A percentile compares a stretch with the other conserved stretches of the same genome.
Evolutionary conservation across 805 yeast genomes (phyloP).

Genomic region (Candida vaughaniae): DNA sequence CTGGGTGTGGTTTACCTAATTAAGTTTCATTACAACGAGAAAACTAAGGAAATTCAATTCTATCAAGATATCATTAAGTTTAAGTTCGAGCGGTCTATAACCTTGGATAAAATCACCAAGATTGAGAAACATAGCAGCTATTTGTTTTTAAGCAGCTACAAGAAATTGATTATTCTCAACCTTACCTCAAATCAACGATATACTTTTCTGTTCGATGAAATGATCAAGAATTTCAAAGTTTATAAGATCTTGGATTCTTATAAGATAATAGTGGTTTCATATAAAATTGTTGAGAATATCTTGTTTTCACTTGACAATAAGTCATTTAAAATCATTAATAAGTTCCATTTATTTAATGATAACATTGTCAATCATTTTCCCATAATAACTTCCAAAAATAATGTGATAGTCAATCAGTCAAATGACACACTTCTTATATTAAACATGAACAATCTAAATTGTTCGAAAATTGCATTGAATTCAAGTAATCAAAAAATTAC

Average conservation of each 20-base stretch:
- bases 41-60: slow-evolving; percentile 6
- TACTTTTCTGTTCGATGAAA: slow-evolving; percentile 8
- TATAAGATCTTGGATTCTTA: slow-evolving; percentile 10
- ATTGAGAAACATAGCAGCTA: slow-evolving; percentile 10
- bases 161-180: slow-evolving; percentile 12
- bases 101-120: slow-evolving; percentile 14
- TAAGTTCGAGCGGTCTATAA: slow-evolving; percentile 13
- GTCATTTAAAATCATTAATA: slow-evolving; percentile 6
- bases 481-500: slow-evolving; percentile 11
- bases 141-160: slow-evolving; percentile 14
- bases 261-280: slow-evolving; percentile 9
- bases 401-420: slow-evolving; percentile 12
- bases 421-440: slow-evolving; percentile 11
- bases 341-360: slow-evolving; percentile 10
- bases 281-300: slow-evolving; percentile 7
- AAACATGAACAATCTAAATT: slow-evolving; percentile 9
- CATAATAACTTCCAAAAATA: slow-evolving; percentile 10
- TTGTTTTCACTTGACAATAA: neutral
- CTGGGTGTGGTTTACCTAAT: slow-evolving; percentile 14
- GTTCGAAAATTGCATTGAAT: slow-evolving; percentile 1
- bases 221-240: slow-evolving; percentile 12
- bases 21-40: slow-evolving; percentile 6
- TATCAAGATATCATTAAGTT: slow-evolving; percentile 13
- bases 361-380: slow-evolving; percentile 14
- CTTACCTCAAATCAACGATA: slow-evolving; percentile 9